Evolutionary conservation across 192 early-diverging fungal genomes (phyloP).

Genomic region (Entomortierella parvispora): DNA sequence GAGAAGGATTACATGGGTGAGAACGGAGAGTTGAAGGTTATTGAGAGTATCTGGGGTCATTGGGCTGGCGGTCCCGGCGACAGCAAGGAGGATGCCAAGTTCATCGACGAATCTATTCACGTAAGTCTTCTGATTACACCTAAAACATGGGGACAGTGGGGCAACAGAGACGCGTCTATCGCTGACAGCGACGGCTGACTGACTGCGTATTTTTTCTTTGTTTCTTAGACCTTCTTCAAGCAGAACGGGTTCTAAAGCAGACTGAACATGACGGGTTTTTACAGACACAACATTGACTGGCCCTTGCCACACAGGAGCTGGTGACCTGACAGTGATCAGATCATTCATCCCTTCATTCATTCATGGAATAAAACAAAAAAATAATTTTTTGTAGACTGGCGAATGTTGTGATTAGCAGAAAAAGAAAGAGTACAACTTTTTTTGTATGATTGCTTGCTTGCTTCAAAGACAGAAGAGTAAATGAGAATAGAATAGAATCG

Average conservation of each 20-base stretch:
- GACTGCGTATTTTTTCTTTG: not conserved
- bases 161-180: too few species aligned
- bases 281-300: too few species aligned
- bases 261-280: not conserved
- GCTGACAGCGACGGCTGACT: not conserved
- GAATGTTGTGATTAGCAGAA: too few species aligned
- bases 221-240: conserved; percentile 18
- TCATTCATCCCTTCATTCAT: too few species aligned
- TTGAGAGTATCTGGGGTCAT: conserved; percentile 39
- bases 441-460: too few species aligned
- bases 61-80: conserved; percentile 26
- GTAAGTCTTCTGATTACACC: conserved; percentile 8
- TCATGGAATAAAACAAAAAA: too few species aligned
- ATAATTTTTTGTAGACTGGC: too few species aligned
- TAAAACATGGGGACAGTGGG: not conserved
- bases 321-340: too few species aligned
- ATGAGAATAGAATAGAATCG: too few species aligned
- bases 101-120: conserved; percentile 22
- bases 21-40: conserved; percentile 28
- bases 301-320: too few species aligned
- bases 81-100: conserved; percentile 23
- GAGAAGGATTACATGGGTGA: conserved; percentile 36
- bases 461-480: too few species aligned
- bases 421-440: too few species aligned
- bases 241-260: conserved; percentile 10